Evolutionary conservation across 2,329 filamentous ascomycete species (phyloP), one percentile per base, ranked within the genome.

Genomic region (Pseudogymnoascus sp.): DNA sequence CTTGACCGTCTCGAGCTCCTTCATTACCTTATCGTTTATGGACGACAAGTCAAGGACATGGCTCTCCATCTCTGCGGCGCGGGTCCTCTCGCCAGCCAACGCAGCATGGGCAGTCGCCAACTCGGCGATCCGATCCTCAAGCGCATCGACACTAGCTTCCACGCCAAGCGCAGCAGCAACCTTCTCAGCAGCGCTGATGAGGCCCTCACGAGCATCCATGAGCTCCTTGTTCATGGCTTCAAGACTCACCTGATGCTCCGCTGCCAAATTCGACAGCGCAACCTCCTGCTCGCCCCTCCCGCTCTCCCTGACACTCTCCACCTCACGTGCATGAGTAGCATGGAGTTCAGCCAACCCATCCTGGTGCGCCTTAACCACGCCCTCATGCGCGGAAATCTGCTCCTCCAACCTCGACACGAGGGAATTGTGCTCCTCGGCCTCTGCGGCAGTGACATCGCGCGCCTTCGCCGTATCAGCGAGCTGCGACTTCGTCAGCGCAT

Each of bases 121-220:
- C 29, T 81, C 77, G 7, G 81, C 76, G 65, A 88, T 86, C 60
- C 83, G 81, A 63, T 86, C 82, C 4, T 83, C 80, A 16, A 92
- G 77, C 73, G 87, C 84, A 63, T 88, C 85, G n/a, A 88, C 79
- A 69, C 85, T 86, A 49, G 86, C 83, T 21, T 89, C 82, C 12
- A 89, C 70, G 12, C 86, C 78, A 65, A 86, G 74, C 45, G 85
- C 79, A 72, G 80, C 78, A 63, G 85, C 78, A 60, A 91, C 83
- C 68, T 86, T 83, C 2, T 81, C 81, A 16, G 87, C 84, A 45
- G 89, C 78, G 70, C 83, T 85, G 69, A 81, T 80, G 45, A 91
- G 77, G 62, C 88, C 83, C 61, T 89, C 83, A 33, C 85, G 82
- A n/a, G 86, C 85, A 63, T 86, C 82, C 1, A 80, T 75, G 35